A percentile compares a stretch with the other conserved stretches of the same genome.
These are phyloP conservation scores for Hirsutella minnesotensis DNA, from an alignment of 2,329 filamentous ascomycete genomes.

Conservation along the genomic window DNA sequence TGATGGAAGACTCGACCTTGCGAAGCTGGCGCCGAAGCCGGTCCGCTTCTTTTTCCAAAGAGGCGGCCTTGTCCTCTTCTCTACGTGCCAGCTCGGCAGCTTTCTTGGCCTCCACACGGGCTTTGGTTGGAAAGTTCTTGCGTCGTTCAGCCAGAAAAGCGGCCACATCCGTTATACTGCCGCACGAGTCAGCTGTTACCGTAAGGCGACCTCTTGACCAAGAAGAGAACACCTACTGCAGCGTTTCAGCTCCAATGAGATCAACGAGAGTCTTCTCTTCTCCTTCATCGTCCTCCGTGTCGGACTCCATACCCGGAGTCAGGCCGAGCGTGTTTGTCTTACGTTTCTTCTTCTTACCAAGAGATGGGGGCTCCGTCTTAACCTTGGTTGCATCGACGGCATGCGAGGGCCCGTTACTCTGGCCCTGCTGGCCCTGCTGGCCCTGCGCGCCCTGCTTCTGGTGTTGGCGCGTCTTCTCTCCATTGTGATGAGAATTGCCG, in stretches of 20 bases:
- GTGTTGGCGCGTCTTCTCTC: conserved; percentile 30
- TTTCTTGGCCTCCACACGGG: conserved; percentile 53
- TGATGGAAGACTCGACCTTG: conserved; percentile 59
- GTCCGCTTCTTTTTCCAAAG: conserved; percentile 47
- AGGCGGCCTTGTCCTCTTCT: conserved; percentile 50
- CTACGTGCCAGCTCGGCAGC: conserved; percentile 30
- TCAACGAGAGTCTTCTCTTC: conserved; percentile 57
- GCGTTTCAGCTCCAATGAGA: conserved; percentile 41
- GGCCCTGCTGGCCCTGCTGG: neutral
- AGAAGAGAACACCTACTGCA: conserved; percentile 32
- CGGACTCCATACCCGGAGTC: conserved; percentile 52
- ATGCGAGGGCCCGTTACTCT: too few species aligned
- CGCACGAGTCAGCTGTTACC: neutral
- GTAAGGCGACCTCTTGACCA: neutral
- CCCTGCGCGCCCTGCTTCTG: conserved; percentile 11
- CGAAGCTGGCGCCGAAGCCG: conserved; percentile 52
- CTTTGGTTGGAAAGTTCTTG: conserved; percentile 68
- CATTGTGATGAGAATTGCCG: conserved; percentile 13
- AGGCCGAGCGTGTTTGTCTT: conserved; percentile 62
- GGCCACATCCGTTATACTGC: conserved; percentile 55
- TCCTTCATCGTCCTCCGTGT: conserved; percentile 53
- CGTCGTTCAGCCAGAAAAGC: conserved; percentile 73
- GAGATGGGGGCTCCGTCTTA: conserved; percentile 30
- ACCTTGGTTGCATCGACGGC: conserved; percentile 9
- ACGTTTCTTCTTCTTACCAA: conserved; percentile 57